Conservation (phyloP, 805 yeast genomes). For the Candida dendrica region DNA sequence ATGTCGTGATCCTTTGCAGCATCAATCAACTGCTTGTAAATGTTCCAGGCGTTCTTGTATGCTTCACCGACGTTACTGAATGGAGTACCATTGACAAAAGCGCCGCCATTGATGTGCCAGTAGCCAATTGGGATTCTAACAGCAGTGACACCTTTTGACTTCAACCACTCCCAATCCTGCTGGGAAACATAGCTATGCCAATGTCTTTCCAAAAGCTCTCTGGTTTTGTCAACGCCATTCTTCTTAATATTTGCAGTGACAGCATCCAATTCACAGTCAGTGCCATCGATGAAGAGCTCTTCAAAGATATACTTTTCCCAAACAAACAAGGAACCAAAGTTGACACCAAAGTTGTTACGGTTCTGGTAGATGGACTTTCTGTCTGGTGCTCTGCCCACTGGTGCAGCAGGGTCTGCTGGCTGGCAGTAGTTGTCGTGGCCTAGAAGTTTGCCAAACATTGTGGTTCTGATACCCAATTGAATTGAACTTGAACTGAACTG, state of each 20-base stretch:
- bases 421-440: neutral
- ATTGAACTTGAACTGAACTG: neutral
- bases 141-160: constrained; percentile 61
- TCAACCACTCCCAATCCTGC: constrained; percentile 76
- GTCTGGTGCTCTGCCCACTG: constrained; percentile 25
- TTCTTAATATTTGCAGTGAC: constrained; percentile 40
- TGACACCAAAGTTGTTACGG: constrained; percentile 73
- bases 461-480: no score
- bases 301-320: constrained; percentile 75
- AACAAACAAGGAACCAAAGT: constrained; percentile 76
- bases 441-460: neutral
- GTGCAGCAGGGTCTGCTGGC: constrained; percentile 18
- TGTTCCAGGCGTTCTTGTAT: constrained; percentile 69
- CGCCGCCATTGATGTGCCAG: constrained; percentile 74
- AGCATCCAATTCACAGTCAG: constrained; percentile 70
- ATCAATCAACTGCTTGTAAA: constrained; percentile 46
- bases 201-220: constrained; percentile 47
- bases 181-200: constrained; percentile 58
- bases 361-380: constrained; percentile 46
- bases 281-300: constrained; percentile 48
- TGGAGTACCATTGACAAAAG: constrained; percentile 50
- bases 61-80: constrained; percentile 49
- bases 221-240: constrained; percentile 49
- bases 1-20: constrained; percentile 58
- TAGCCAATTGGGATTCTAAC: constrained; percentile 87